Evolutionary conservation across 2,329 filamentous ascomycete genomes (phyloP), one percentile per base, ranked within the genome.

Genomic region (Gnomoniopsis smithogilvyi): DNA sequence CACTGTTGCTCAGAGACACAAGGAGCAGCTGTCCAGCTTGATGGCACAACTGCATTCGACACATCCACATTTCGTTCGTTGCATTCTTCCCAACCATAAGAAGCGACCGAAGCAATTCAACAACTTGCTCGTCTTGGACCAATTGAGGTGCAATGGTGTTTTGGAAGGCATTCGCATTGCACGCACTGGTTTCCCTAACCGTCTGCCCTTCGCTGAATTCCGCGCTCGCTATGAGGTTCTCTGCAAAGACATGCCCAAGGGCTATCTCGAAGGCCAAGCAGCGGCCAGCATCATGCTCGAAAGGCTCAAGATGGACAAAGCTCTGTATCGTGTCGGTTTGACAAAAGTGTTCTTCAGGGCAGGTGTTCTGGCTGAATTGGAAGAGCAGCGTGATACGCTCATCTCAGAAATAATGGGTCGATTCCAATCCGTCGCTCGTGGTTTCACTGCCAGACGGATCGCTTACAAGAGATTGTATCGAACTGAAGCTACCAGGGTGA

Each of bases 331-430:
- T 22, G 92, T 99, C 59, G 95, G 95, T 67, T 80, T 97, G 59
- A 97, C 92, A 24, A 99, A 99, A 74, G 94, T 99, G 14, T 99
- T 99, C 77, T 99, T 99, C 82, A 85, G 96, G 63, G 92, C 95
- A 47, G 95, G 95, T 60, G 94, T 99, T 2, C 82, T 99, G 50
- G 95, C 95, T 41, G 95, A 99, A 72, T 80, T 99, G 15, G 95
- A 99, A 83, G 96, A 98, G 73, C 91, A 96, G 72, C 88, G 95
- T 58, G 95, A 99, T 72, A 82, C 91, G 2, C 81, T 99, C 21
- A 98, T 99, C 65, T 89, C 91, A 8, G 90, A 96, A 64, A 96
- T 99, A 70, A 93, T 99, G 84, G 87, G 89, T 43, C 86, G 88
- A 34, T 99, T 99, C 71, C 96, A 99, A 69, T 95, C 93, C 0